Conservation (phyloP, 2,329 filamentous ascomycete genomes). For the Orbilia brochopaga region DNA sequence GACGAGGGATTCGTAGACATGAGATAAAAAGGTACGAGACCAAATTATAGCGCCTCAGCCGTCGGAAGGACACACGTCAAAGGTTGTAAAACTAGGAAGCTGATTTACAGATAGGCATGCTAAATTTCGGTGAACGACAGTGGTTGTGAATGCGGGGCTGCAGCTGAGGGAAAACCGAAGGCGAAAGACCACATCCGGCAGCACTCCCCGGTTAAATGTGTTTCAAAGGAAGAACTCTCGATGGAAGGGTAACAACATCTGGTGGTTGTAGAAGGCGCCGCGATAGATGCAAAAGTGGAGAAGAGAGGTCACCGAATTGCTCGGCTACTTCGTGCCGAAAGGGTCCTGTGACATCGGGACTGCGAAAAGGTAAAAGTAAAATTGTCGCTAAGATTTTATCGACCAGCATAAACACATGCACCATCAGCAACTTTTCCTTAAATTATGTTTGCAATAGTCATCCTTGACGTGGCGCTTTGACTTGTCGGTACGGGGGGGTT, state of each 20-base stretch:
- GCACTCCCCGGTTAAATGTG: conserved; percentile 50
- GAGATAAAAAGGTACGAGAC: conserved; percentile 30
- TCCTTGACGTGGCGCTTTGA: conserved; percentile 45
- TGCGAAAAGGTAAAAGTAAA: conserved; percentile 29
- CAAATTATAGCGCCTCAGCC: conserved; percentile 36
- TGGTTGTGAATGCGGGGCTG: conserved; percentile 27
- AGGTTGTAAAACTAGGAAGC: conserved; percentile 23
- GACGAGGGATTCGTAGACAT: conserved; percentile 33
- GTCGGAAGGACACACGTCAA: conserved; percentile 11
- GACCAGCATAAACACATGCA: conserved; percentile 4
- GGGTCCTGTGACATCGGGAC: conserved; percentile 41
- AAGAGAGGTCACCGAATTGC: conserved; percentile 27
- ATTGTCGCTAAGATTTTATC: conserved; percentile 40
- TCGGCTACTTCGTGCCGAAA: conserved; percentile 50
- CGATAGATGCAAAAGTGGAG: conserved; percentile 48
- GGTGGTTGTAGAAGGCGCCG: conserved; percentile 37
- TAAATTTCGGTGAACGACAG: conserved; percentile 45
- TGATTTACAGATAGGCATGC: conserved; percentile 50
- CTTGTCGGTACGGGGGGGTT: conserved; percentile 11
- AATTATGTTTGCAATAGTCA: conserved; percentile 50
- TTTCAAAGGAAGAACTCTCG: conserved; percentile 34
- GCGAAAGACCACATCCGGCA: conserved; percentile 27
- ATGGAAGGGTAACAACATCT: conserved; percentile 23
- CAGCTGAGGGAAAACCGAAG: conserved; percentile 17
- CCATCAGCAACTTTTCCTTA: conserved; percentile 29